Conservation (phyloP, 495 filamentous ascomycete species). For the Aspergillus ostianus region DNA sequence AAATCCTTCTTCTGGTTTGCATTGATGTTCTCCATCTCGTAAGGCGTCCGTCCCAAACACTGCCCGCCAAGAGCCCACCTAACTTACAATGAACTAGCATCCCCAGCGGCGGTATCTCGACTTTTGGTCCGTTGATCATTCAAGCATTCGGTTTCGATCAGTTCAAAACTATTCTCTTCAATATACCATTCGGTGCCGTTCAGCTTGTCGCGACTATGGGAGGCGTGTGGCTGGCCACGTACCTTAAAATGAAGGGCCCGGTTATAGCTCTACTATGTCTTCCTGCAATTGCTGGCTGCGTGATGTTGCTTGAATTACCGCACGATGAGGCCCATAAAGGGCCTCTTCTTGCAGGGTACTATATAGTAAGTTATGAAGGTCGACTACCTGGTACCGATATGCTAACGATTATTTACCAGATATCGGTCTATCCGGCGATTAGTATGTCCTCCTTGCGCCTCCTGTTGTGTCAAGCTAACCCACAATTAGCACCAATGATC, state of each 20-base stretch:
- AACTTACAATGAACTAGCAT: slow-evolving; percentile 43
- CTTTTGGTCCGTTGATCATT: slow-evolving; percentile 64
- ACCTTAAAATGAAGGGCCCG: slow-evolving; percentile 53
- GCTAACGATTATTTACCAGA: slow-evolving; percentile 32
- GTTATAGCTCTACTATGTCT: slow-evolving; percentile 55
- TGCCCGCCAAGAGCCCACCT: background rate
- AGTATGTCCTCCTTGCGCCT: slow-evolving; percentile 26
- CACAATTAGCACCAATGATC: slow-evolving; percentile 51
- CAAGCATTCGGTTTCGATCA: slow-evolving; percentile 58
- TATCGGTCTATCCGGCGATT: slow-evolving; percentile 56
- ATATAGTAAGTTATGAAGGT: slow-evolving; percentile 36
- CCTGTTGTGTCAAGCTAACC: slow-evolving; percentile 27
- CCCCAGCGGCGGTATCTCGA: slow-evolving; percentile 60
- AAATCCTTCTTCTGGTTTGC: slow-evolving; percentile 70
- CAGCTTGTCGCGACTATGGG: slow-evolving; percentile 59
- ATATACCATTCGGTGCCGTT: slow-evolving; percentile 63
- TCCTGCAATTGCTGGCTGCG: slow-evolving; percentile 54
- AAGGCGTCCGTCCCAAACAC: slow-evolving; percentile 7
- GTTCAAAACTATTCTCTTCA: slow-evolving; percentile 62
- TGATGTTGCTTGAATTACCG: slow-evolving; percentile 51
- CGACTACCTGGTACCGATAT: background rate
- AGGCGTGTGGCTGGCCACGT: slow-evolving; percentile 54
- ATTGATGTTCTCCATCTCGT: slow-evolving; percentile 53
- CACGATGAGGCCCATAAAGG: slow-evolving; percentile 45
- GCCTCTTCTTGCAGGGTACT: slow-evolving; percentile 56